phyloP scores from a whole-genome alignment of 2,329 filamentous ascomycete genomes.

The Penicillium sclerotiorum region DNA sequence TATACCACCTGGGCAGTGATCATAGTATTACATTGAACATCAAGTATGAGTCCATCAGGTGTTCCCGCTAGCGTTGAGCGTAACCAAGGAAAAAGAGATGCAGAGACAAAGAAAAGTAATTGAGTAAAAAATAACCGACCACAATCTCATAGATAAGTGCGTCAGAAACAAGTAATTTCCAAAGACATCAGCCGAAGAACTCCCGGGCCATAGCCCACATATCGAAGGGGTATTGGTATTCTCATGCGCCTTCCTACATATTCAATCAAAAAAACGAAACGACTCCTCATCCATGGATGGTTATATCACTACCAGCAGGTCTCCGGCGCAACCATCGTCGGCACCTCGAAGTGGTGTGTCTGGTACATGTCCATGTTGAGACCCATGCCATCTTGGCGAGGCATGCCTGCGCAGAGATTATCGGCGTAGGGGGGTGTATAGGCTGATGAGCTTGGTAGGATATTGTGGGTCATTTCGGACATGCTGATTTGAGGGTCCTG shows the following conservation, averaged over 20 bases:
- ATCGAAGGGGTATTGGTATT: not conserved
- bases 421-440: slow-evolving; percentile 44
- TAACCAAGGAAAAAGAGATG: too few relatives aligned
- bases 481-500: slow-evolving; percentile 34
- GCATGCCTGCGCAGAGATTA: slow-evolving; percentile 31
- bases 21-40: too few relatives aligned
- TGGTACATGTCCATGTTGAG: slow-evolving; percentile 38
- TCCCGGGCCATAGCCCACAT: not conserved
- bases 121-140: too few relatives aligned
- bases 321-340: slow-evolving; percentile 38
- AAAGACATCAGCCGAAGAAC: not conserved
- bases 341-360: slow-evolving; percentile 34
- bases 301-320: slow-evolving; percentile 37
- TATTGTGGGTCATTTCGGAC: slow-evolving; percentile 34
- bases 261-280: not conserved
- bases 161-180: not conserved
- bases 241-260: not conserved
- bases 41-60: too few relatives aligned
- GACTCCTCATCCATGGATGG: not conserved
- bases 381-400: slow-evolving; percentile 30
- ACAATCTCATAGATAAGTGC: not conserved
- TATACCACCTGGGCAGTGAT: too few relatives aligned
- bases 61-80: too few relatives aligned
- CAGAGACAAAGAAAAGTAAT: too few relatives aligned
- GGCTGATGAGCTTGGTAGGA: slow-evolving; percentile 38